Evolutionary conservation across 768 basidiomycete genomes (phyloP).

Genomic region (Trametes cubensis): DNA sequence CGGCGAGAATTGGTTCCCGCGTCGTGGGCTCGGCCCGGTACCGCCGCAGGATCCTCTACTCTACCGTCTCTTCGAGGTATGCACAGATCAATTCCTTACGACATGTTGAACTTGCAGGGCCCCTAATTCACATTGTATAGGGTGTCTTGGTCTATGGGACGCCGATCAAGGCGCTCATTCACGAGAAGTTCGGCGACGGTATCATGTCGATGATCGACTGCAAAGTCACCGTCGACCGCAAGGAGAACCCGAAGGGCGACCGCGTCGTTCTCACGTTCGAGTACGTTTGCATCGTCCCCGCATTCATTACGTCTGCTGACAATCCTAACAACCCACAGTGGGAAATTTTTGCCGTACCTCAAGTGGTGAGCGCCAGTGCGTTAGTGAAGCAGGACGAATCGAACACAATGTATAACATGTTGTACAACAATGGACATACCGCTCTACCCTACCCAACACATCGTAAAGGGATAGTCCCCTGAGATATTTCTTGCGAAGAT

Average conservation of each 20-base stretch:
- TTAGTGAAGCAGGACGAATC: background rate
- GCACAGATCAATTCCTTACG: constrained; percentile 10
- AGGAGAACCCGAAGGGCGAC: constrained; percentile 77
- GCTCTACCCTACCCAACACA: background rate
- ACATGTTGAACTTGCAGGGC: too few relatives aligned
- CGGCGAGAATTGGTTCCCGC: constrained; percentile 74
- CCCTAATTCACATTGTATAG: constrained; percentile 37
- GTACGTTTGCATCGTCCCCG: constrained; percentile 45
- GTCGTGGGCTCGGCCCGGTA: constrained; percentile 67
- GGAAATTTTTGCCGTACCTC: constrained; percentile 76
- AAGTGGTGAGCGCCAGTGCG: constrained; percentile 50
- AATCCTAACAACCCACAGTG: constrained; percentile 43
- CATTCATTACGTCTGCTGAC: background rate
- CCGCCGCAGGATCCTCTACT: constrained; percentile 80
- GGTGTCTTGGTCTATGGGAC: constrained; percentile 77
- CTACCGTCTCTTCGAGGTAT: constrained; percentile 80
- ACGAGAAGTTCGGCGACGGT: constrained; percentile 88
- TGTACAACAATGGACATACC: constrained; percentile 7
- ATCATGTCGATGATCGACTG: constrained; percentile 93
- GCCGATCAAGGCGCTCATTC: constrained; percentile 79
- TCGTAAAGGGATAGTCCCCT: background rate
- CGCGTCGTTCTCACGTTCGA: constrained; percentile 80
- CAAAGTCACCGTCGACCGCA: constrained; percentile 65
- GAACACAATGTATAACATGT: background rate
- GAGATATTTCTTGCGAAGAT: too few relatives aligned